Conservation (phyloP, 768 basidiomycete species). For the Mrakia blollopis region DNA sequence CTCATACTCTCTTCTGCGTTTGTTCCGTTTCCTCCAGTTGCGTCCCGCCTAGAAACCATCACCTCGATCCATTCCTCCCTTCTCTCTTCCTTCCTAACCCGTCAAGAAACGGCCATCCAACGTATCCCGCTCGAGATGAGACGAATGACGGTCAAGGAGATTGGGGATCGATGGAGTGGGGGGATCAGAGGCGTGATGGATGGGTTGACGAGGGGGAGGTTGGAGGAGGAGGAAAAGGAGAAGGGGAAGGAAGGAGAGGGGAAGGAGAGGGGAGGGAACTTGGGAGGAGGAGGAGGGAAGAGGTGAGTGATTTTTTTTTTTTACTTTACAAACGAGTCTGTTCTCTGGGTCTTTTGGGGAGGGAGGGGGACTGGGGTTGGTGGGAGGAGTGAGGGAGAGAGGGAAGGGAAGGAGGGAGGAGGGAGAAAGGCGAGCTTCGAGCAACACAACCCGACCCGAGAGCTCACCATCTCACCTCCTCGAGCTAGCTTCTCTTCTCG, state of each 20-base stretch:
- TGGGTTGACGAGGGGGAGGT: constrained; percentile 35
- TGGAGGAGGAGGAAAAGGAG: constrained; percentile 38
- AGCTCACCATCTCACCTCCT: no score
- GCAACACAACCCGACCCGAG: no score
- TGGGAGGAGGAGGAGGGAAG: not conserved
- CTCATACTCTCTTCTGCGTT: not conserved
- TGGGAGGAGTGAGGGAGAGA: not conserved
- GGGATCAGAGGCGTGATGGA: constrained; percentile 26
- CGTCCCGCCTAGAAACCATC: constrained; percentile 40
- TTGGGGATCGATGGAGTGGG: constrained; percentile 41
- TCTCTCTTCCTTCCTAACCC: constrained; percentile 39
- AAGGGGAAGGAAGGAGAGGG: constrained; percentile 37
- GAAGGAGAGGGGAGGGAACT: constrained; percentile 30
- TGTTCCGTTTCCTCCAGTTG: constrained; percentile 34
- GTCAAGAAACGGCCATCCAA: constrained; percentile 43
- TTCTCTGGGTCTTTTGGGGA: not conserved
- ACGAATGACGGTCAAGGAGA: constrained; percentile 40
- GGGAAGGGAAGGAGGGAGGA: no score
- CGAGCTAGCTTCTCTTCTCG: no score
- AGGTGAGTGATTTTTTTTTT: not conserved
- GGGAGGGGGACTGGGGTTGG: not conserved
- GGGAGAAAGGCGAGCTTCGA: no score
- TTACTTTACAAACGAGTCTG: no score
- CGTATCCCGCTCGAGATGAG: constrained; percentile 42
- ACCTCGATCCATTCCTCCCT: constrained; percentile 36